Conservation (phyloP, 306 rosid species). For the Malus fusca region DNA sequence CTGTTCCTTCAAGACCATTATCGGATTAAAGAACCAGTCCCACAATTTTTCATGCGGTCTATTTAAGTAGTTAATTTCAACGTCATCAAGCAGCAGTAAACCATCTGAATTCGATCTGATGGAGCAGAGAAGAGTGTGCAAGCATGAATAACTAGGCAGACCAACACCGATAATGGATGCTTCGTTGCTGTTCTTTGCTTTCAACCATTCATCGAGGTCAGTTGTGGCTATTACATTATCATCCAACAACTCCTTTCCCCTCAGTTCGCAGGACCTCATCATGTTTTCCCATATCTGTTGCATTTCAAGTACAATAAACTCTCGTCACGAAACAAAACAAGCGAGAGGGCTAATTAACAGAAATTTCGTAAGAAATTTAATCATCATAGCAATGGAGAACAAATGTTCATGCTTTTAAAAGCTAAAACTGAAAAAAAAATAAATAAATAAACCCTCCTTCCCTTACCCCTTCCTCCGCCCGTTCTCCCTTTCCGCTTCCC, state of each 20-base stretch:
- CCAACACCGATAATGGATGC: conserved; percentile 50
- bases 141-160: conserved; percentile 66
- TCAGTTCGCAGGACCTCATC: conserved; percentile 60
- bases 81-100: conserved; percentile 44
- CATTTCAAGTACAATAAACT: neutral
- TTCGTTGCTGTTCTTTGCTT: conserved; percentile 41
- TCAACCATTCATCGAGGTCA: conserved; percentile 61
- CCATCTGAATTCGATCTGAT: conserved; percentile 67
- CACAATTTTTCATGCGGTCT: conserved; percentile 71
- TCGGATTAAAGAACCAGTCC: conserved; percentile 87
- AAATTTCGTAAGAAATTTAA: neutral
- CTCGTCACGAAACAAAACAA: neutral
- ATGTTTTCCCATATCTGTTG: conserved; percentile 68
- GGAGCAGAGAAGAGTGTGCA: conserved; percentile 54
- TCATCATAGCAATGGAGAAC: neutral
- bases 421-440: neutral
- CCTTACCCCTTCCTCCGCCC: neutral
- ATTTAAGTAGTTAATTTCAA: conserved; percentile 56
- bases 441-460: neutral
- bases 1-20: conserved; percentile 79
- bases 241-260: conserved; percentile 68
- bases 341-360: neutral
- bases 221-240: conserved; percentile 32
- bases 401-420: neutral
- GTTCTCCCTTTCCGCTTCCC: neutral